Conservation (phyloP, 805 yeast species). For the Saturnispora zaruensis region DNA sequence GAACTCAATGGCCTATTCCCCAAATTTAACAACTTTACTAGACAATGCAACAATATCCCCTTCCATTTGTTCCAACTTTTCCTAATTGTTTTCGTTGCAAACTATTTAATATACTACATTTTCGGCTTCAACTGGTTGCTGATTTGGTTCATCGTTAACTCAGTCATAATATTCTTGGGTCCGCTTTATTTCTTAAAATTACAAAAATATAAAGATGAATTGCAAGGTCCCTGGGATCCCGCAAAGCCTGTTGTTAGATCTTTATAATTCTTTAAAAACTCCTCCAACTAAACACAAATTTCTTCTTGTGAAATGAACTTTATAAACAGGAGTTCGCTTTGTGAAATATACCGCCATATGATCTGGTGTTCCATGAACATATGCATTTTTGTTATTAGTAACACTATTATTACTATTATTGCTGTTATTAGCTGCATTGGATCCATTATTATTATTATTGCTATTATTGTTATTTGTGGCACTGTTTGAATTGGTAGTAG, state of each 20-base stretch:
- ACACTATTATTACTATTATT: constrained; percentile 16
- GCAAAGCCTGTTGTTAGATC: constrained; percentile 60
- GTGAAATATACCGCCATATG: constrained; percentile 92
- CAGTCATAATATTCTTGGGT: constrained; percentile 42
- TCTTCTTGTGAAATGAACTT: constrained; percentile 84
- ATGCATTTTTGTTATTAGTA: constrained; percentile 34
- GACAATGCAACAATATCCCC: constrained; percentile 31
- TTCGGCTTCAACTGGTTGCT: constrained; percentile 35
- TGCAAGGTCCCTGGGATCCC: constrained; percentile 91
- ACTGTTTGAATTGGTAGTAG: constrained; percentile 11
- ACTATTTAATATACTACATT: constrained; percentile 28
- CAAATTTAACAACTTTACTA: constrained; percentile 51
- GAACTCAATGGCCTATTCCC: constrained; percentile 70
- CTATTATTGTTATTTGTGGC: constrained; percentile 13
- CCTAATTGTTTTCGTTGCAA: constrained; percentile 26
- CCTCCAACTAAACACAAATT: constrained; percentile 92
- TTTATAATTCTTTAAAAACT: constrained; percentile 47
- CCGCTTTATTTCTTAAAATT: constrained; percentile 65
- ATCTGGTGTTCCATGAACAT: constrained; percentile 52
- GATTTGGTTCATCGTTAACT: constrained; percentile 44
- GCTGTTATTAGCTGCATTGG: constrained; percentile 12
- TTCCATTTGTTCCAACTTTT: constrained; percentile 28
- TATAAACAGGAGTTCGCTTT: constrained; percentile 87
- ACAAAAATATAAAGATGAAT: constrained; percentile 74
- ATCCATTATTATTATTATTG: constrained; percentile 8